Conservation (phyloP, 345 rosid species). For the Ceriops tagal region DNA sequence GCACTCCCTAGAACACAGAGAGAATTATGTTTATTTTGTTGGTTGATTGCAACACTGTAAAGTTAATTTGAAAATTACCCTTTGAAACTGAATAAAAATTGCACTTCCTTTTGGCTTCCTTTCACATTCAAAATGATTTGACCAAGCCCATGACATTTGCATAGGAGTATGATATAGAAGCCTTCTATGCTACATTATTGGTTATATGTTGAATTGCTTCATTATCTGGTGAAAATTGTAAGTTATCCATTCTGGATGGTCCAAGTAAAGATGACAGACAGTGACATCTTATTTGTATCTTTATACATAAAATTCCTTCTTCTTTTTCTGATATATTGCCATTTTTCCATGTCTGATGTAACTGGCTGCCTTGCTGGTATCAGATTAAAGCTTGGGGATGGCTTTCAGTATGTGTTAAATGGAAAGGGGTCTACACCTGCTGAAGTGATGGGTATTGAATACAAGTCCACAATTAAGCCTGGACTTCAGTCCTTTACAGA, state of each 20-base stretch:
- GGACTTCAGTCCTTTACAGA: slow-evolving; percentile 49
- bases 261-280: not conserved
- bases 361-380: slow-evolving; percentile 1
- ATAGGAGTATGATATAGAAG: not conserved
- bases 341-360: not conserved
- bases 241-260: not conserved
- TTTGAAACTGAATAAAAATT: not conserved
- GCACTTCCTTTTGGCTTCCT: not conserved
- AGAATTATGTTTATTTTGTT: not conserved
- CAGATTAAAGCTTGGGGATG: slow-evolving; percentile 57
- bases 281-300: not conserved
- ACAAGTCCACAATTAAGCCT: slow-evolving; percentile 59
- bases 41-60: too few relatives aligned
- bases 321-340: not conserved
- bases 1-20: not conserved
- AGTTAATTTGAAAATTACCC: too few relatives aligned
- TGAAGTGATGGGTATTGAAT: slow-evolving; percentile 79
- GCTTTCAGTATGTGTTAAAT: slow-evolving; percentile 50
- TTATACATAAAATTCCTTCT: not conserved
- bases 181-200: not conserved
- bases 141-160: not conserved
- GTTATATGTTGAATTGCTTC: not conserved
- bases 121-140: not conserved
- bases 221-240: not conserved
- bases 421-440: slow-evolving; percentile 53